Conservation (phyloP, 1,284 basidiomycete species). For the Omphalotus olearius region DNA sequence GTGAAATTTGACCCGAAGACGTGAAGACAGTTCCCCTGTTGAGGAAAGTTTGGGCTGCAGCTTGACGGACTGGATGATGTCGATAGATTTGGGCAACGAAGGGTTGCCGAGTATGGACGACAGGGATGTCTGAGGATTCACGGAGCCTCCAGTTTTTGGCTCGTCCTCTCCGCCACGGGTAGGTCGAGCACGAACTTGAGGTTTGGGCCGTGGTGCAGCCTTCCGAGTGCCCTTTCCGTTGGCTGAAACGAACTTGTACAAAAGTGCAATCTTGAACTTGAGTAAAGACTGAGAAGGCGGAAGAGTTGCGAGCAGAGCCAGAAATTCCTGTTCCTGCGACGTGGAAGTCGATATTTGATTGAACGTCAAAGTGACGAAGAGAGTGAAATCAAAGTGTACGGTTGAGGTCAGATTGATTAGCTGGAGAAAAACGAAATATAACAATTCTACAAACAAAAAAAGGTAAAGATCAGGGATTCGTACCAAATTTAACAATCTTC, state of each 20-base stretch:
- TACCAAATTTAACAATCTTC: conserved; percentile 49
- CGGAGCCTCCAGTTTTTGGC: conserved; percentile 17
- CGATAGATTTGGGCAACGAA: conserved; percentile 24
- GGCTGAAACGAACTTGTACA: conserved; percentile 36
- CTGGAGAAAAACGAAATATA: conserved; percentile 28
- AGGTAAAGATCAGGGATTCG: conserved; percentile 17
- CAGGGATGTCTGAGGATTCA: conserved; percentile 16
- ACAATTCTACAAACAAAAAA: background rate
- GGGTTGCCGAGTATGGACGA: conserved; percentile 22
- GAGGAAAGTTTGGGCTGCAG: background rate
- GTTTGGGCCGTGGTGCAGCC: conserved; percentile 18
- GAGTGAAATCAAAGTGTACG: conserved; percentile 40
- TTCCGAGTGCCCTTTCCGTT: conserved; percentile 11
- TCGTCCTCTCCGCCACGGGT: conserved; percentile 19
- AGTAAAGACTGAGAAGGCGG: conserved; percentile 32
- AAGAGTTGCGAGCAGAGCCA: conserved; percentile 38
- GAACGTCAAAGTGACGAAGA: conserved; percentile 45
- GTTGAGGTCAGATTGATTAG: conserved; percentile 52
- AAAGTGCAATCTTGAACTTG: conserved; percentile 47
- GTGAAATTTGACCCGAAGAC: conserved; percentile 38
- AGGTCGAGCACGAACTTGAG: conserved; percentile 30
- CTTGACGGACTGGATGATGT: conserved; percentile 33
- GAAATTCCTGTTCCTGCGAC: conserved; percentile 28
- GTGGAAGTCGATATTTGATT: conserved; percentile 35
- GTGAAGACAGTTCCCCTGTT: conserved; percentile 10